Conservation (phyloP, 2,329 filamentous ascomycete genomes). For the Calonectria crousiana region DNA sequence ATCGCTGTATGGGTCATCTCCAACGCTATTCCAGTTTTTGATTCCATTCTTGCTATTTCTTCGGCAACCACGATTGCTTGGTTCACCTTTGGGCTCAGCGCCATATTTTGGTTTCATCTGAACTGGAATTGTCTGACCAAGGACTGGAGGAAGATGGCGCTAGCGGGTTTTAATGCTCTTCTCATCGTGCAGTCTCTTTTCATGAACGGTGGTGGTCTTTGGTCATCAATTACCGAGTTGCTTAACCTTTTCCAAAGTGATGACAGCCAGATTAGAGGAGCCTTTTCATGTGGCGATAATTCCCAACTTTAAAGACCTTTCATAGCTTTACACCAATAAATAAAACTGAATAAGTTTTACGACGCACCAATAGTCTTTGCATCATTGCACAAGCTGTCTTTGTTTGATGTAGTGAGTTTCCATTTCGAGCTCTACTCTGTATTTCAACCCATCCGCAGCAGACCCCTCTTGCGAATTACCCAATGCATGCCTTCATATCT, state of each 20-base stretch:
- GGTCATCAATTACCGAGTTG: constrained; percentile 47
- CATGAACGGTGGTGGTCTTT: constrained; percentile 52
- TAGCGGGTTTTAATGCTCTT: constrained; percentile 42
- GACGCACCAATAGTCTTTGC: not conserved
- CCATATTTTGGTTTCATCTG: constrained; percentile 50
- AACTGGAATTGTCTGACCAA: constrained; percentile 41
- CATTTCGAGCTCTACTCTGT: not conserved
- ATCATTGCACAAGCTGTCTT: not conserved
- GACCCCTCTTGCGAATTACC: not conserved
- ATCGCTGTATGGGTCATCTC: constrained; percentile 48
- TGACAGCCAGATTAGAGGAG: constrained; percentile 40
- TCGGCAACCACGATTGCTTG: constrained; percentile 51
- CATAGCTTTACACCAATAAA: not conserved
- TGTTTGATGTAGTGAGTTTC: not conserved
- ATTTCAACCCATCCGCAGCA: not conserved
- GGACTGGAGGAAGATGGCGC: constrained; percentile 36
- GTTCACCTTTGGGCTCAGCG: constrained; percentile 51
- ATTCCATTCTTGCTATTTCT: constrained; percentile 51
- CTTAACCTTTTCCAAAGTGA: constrained; percentile 44
- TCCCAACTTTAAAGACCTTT: constrained; percentile 36
- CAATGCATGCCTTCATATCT: no score
- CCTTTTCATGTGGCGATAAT: constrained; percentile 51
- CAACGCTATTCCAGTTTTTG: constrained; percentile 52
- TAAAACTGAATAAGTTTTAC: not conserved
- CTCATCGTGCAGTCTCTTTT: constrained; percentile 48